phyloP scores from a whole-genome alignment of 768 basidiomycete species.

The Trichaptum fuscoviolaceum region DNA sequence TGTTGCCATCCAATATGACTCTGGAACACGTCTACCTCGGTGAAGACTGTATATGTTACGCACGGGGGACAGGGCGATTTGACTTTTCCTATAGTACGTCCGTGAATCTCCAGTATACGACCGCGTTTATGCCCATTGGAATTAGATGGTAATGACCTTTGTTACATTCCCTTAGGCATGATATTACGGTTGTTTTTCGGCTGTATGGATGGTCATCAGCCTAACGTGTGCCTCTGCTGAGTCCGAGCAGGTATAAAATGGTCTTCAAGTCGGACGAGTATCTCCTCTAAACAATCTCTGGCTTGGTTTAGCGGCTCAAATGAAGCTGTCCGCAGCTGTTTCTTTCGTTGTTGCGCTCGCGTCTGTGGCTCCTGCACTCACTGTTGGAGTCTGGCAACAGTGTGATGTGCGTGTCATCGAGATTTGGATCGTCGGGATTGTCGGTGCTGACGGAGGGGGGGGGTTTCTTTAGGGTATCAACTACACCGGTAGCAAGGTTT shows the following conservation, averaged over 20 bases:
- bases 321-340: background rate
- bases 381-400: constrained; percentile 44
- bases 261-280: background rate
- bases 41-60: background rate
- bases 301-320: background rate
- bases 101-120: background rate
- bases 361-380: constrained; percentile 15
- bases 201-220: background rate
- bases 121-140: background rate
- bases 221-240: background rate
- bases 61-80: background rate
- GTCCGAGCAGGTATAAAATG: background rate
- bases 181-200: background rate
- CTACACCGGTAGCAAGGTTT: constrained; percentile 40
- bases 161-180: background rate
- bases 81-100: background rate
- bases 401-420: constrained; percentile 30
- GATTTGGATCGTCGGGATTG: background rate
- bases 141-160: background rate
- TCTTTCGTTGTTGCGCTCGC: constrained; percentile 5
- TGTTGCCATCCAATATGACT: background rate
- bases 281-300: background rate
- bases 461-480: constrained; percentile 25
- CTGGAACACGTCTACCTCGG: no score
- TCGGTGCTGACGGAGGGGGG: background rate